A percentile compares a stretch with the other conserved stretches of the same genome.
phyloP scores from a whole-genome alignment of 176 grass and related monocot genomes.

The Lolium perenne region DNA sequence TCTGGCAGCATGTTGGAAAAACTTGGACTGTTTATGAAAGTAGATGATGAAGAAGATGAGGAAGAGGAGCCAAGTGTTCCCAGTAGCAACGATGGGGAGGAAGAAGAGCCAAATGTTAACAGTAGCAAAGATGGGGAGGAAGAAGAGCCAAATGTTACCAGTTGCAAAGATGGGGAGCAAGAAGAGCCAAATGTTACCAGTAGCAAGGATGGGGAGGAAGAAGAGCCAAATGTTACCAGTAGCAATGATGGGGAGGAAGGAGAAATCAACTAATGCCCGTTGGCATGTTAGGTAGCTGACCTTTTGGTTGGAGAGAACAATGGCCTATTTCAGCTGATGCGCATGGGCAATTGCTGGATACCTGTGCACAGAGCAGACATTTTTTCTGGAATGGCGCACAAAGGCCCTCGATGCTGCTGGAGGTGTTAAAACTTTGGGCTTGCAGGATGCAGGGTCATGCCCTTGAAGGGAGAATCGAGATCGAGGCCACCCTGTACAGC shows the following conservation, averaged over 20 bases:
- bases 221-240: too few relatives aligned
- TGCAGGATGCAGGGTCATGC: background rate
- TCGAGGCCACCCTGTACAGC: conserved; percentile 32
- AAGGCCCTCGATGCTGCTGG: background rate
- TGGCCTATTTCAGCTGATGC: background rate
- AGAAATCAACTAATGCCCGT: conserved; percentile 58
- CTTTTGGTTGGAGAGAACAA: background rate
- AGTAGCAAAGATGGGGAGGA: too few relatives aligned
- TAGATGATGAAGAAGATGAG: conserved; percentile 90
- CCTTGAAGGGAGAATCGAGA: background rate
- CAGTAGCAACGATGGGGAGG: conserved; percentile 53
- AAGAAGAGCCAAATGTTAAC: conserved; percentile 43
- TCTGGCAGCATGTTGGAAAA: conserved; percentile 71
- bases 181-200: too few relatives aligned
- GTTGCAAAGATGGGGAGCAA: too few relatives aligned
- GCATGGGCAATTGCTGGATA: background rate
- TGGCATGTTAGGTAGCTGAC: conserved; percentile 30
- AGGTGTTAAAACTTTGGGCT: background rate
- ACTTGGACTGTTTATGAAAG: conserved; percentile 94
- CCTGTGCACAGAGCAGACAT: background rate
- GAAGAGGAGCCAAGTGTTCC: conserved; percentile 66
- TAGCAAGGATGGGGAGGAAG: too few relatives aligned
- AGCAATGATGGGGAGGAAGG: background rate
- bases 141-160: too few relatives aligned
- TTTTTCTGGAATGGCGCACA: background rate